These are phyloP conservation scores for Fragaria vesca DNA, from an alignment of 306 rosid genomes.

Conservation along the genomic window DNA sequence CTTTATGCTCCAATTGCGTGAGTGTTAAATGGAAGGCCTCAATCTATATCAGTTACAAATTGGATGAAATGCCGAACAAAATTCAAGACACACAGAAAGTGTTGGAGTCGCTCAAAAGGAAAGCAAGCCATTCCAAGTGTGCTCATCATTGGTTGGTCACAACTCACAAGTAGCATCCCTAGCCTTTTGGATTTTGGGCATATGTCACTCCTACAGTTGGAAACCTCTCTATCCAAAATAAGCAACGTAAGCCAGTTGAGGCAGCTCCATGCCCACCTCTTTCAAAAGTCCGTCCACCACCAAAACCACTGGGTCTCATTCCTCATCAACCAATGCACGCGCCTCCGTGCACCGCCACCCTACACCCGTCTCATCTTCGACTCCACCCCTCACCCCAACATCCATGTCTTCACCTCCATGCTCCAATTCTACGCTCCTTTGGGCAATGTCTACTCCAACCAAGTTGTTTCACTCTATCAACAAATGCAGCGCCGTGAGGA, in stretches of 20 bases:
- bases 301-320: constrained; percentile 46
- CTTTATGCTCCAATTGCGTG: too few species aligned
- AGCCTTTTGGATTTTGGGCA: neutral
- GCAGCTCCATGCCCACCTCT: constrained; percentile 55
- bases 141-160: too few species aligned
- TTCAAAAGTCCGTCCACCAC: constrained; percentile 43
- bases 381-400: constrained; percentile 34
- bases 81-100: too few species aligned
- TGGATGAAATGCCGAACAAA: too few species aligned
- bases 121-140: too few species aligned
- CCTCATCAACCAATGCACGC: constrained; percentile 53
- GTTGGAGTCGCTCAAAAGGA: too few species aligned
- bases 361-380: constrained; percentile 48
- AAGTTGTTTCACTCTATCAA: constrained; percentile 40
- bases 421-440: constrained; percentile 49
- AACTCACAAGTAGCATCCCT: too few species aligned
- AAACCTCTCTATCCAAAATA: constrained; percentile 27
- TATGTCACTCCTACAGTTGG: neutral
- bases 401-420: constrained; percentile 45
- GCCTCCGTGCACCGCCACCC: constrained; percentile 47
- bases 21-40: too few species aligned
- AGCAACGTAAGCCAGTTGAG: constrained; percentile 27
- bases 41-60: too few species aligned
- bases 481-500: constrained; percentile 28
- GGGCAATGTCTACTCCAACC: constrained; percentile 13